Evolutionary conservation across 2,329 filamentous ascomycete genomes (phyloP), one percentile per base, ranked within the genome.

Genomic region (Aspergillus alliaceus): DNA sequence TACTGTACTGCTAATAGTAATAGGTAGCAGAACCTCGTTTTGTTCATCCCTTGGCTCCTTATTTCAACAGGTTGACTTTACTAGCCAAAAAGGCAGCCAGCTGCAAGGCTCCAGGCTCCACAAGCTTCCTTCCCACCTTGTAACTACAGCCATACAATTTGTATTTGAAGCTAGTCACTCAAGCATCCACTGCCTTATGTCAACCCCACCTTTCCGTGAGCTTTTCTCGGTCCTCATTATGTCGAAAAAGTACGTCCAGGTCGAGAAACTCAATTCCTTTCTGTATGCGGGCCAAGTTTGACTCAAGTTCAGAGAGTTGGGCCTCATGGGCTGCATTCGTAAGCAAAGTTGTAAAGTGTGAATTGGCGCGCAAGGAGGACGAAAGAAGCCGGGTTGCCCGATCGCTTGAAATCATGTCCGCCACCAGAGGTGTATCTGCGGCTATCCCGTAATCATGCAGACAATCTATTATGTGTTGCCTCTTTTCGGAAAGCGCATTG

Each of bases 151-250:
- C 44, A 48, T 9, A n/a, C 44, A 34, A 22, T 48, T 31, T 18
- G 18, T 18, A 20, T 32, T 11, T 4, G 22, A 47, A 27, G 44
- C n/a, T 3, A n/a, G 12, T 14, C 9, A 15, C 24, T 44, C 22
- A 25, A 27, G 7, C 3, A 44, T 3, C 27, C 14, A 29, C 9
- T n/a, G 6, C 24, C 20, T 31, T 18, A 31, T 22, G 27, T 9
- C 29, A 27, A 32, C n/a, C 29, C 74, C 74, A 77, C 50, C 54
- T 66, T 40, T 72, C 68, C 37, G 76, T 54, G 51, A 77, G 72
- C 35, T 50, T 67, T 14, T 70, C 69, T 35, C 65, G 68, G 12
- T 52, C 54, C 47, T 62, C 64, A 54, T 75, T 71, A 25, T 68
- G 65, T 35, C 69, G 67, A 55, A 71, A 64, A 35, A 76, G 55